These are phyloP conservation scores for Diplocarpon rosae DNA, from an alignment of 2,329 filamentous ascomycete species.

Conservation along the genomic window DNA sequence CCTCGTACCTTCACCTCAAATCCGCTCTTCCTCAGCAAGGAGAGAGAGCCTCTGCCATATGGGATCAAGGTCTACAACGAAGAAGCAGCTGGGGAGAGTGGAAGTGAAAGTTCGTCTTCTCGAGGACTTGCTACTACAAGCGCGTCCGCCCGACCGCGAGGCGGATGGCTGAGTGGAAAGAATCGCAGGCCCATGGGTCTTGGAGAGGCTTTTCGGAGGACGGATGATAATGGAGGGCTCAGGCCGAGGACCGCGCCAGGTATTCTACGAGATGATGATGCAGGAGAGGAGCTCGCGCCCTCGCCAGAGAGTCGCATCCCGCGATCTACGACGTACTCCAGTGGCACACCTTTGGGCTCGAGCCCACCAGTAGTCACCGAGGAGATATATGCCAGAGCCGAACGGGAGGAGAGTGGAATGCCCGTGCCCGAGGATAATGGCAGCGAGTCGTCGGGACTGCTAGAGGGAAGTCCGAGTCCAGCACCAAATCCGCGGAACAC, in stretches of 20 bases:
- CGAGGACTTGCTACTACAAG: neutral
- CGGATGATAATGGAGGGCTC: constrained; percentile 8
- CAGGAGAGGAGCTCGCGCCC: neutral
- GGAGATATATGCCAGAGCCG: too few species aligned
- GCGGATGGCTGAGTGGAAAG: constrained; percentile 5
- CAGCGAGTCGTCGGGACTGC: constrained; percentile 8
- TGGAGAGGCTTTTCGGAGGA: constrained; percentile 11
- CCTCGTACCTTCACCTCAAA: neutral
- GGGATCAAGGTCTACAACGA: neutral
- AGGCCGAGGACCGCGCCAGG: constrained; percentile 2
- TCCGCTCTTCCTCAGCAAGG: neutral
- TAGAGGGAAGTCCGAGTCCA: constrained; percentile 18
- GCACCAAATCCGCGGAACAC: constrained; percentile 5
- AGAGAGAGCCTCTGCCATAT: neutral
- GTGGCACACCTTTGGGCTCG: neutral
- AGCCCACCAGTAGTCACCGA: too few species aligned
- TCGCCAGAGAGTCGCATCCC: constrained; percentile 9
- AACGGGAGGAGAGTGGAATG: too few species aligned
- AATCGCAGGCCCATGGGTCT: constrained; percentile 6
- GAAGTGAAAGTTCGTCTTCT: neutral
- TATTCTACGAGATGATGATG: neutral
- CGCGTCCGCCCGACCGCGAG: neutral
- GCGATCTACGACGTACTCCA: constrained; percentile 6
- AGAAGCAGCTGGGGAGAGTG: neutral
- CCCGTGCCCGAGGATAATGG: constrained; percentile 6